Evolutionary conservation across 768 basidiomycete genomes (phyloP).

Genomic region (Polyporus arcularius): DNA sequence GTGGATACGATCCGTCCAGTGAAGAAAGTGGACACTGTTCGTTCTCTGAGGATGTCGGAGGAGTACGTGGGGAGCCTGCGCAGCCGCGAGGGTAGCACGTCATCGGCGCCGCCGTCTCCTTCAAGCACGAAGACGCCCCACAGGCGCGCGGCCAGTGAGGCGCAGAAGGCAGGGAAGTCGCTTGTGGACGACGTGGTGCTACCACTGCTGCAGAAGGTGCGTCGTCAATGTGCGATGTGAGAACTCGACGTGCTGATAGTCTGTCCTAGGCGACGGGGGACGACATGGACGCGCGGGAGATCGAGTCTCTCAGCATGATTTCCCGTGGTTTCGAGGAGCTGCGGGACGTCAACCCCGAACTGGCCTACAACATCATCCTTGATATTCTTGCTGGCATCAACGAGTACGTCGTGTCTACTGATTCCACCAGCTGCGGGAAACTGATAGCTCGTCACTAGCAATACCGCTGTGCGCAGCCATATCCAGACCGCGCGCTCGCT

Average conservation of each 20-base stretch:
- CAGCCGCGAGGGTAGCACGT: conserved; percentile 49
- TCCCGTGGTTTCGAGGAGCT: conserved; percentile 88
- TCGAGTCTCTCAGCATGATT: conserved; percentile 88
- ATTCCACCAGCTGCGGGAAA: neutral
- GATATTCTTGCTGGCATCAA: conserved; percentile 91
- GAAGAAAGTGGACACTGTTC: conserved; percentile 84
- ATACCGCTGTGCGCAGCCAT: conserved; percentile 75
- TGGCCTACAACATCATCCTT: conserved; percentile 86
- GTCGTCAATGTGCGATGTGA: neutral
- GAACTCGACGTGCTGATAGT: neutral
- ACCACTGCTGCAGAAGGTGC: conserved; percentile 74
- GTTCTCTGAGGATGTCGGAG: conserved; percentile 73
- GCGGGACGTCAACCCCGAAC: conserved; percentile 75
- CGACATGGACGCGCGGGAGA: conserved; percentile 86
- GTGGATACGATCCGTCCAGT: conserved; percentile 91
- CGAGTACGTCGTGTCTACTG: conserved; percentile 58
- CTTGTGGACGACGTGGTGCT: conserved; percentile 86
- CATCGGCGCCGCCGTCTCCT: conserved; percentile 50
- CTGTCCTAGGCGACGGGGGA: conserved; percentile 62
- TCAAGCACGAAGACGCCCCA: conserved; percentile 37
- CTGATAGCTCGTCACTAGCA: conserved; percentile 45
- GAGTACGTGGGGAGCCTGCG: conserved; percentile 80
- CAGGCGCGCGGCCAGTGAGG: conserved; percentile 55
- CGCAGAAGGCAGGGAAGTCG: conserved; percentile 60
- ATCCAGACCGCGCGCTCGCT: conserved; percentile 77